Evolutionary conservation across 2,329 filamentous ascomycete species (phyloP), one percentile per base, ranked within the genome.

Genomic region (Diaporthe amygdali): DNA sequence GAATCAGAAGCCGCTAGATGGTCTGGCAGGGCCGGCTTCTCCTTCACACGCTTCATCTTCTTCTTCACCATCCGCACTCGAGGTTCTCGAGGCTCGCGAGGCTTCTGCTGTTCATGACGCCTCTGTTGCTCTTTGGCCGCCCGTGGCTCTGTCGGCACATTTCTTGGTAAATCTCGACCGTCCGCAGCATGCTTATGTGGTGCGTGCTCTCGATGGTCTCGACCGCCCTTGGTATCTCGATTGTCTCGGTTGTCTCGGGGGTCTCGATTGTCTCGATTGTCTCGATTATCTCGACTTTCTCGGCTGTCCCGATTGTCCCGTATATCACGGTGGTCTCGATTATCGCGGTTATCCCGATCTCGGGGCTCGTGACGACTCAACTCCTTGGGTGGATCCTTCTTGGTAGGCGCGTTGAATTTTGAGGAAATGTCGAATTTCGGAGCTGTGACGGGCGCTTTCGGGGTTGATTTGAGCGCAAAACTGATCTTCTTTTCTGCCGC

Each of bases 391-490:
- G 69, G 54, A 5, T 73, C 71, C 49, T 69, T 73, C 51, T 59
- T 71, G 15, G 69, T 52, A 3, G 87, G 85, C 27, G 91, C 89
- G 78, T 93, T 96, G 70, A 92, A 87, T 76, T 91, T 92, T 74
- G 90, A 88, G 0, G 90, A 91, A 67, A 92, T 92, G 74, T 92
- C 90, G 2, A 87, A 89, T 74, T 92, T 91, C 3, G 90, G 89
- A 15, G 85, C 84, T 10, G 90, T 82, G 17, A 88, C 83, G 2
- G 86, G 81, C 9, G 86, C 83, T 75, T 92, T 92, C 14, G 86
- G 87, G 51, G 92, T 89, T 12, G 91, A 89, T 79, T 98, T 98
- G 81, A 98, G 94, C 1, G 95, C 94, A 80, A 98, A 98, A 79
- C 94, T 97, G 78, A 98, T 97, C 82, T 96, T 96, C 54, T 90